These are phyloP conservation scores for Tylopilus subfusipes DNA, from an alignment of 768 basidiomycete genomes.

Conservation along the genomic window DNA sequence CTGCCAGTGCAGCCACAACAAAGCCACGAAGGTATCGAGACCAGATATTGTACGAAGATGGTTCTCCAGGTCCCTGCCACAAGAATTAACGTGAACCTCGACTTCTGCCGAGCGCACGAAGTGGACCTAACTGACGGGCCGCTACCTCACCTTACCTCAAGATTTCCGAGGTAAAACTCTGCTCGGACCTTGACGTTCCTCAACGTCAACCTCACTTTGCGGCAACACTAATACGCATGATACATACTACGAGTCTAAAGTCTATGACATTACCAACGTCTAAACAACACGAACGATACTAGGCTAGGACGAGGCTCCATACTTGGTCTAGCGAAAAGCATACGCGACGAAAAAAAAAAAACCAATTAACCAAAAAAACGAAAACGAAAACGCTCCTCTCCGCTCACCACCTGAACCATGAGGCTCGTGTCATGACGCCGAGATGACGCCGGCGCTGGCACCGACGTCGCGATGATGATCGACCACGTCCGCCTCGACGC, in stretches of 20 bases:
- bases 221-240: no score
- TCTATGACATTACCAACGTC: no score
- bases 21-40: background rate
- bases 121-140: no score
- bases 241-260: no score
- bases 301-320: no score
- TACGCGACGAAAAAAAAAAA: no score
- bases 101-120: background rate
- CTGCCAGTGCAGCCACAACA: background rate
- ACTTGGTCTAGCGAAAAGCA: no score
- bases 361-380: background rate
- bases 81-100: background rate
- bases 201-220: no score
- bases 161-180: no score
- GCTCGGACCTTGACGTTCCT: no score
- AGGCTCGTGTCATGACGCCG: constrained; percentile 13
- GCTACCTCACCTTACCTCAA: no score
- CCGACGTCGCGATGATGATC: background rate
- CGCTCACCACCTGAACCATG: background rate
- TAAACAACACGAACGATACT: no score
- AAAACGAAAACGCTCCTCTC: background rate
- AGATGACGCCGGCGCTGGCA: background rate
- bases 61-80: background rate
- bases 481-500: background rate
- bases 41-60: background rate